These are phyloP conservation scores for Aspergillus egyptiacus DNA, from an alignment of 495 filamentous ascomycete species.

Conservation along the genomic window DNA sequence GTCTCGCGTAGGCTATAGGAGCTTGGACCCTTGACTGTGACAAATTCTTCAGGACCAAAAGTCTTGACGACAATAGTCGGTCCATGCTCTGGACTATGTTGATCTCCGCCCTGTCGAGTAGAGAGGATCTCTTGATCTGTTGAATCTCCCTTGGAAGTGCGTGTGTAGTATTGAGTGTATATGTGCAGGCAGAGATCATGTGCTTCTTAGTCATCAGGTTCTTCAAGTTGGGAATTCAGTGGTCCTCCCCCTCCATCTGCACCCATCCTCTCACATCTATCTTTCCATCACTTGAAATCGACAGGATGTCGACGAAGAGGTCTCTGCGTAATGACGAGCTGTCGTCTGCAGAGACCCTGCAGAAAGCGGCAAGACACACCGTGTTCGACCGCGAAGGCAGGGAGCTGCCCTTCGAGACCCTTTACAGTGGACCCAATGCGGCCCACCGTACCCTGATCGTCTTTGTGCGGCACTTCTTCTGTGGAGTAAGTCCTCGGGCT, in stretches of 20 bases:
- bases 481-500: constrained; percentile 54
- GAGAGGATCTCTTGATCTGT: not conserved
- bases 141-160: not conserved
- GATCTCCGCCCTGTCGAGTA: no score
- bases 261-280: not conserved
- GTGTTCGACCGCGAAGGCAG: constrained; percentile 63
- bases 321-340: constrained; percentile 31
- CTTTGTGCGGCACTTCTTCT: constrained; percentile 88
- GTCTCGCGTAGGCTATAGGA: no score
- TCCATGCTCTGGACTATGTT: not conserved
- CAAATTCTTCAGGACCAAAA: not conserved
- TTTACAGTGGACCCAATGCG: constrained; percentile 55
- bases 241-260: not conserved
- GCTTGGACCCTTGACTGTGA: not conserved
- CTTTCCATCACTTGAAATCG: not conserved
- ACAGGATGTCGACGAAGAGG: no score
- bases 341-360: constrained; percentile 42
- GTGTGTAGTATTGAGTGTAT: no score
- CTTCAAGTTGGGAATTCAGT: no score
- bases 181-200: no score
- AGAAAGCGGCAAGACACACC: constrained; percentile 48
- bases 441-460: constrained; percentile 61
- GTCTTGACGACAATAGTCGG: not conserved
- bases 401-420: constrained; percentile 55
- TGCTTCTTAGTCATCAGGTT: no score